Conservation (phyloP, 1,284 basidiomycete genomes). For the Pseudozyma tsukubaensis region DNA sequence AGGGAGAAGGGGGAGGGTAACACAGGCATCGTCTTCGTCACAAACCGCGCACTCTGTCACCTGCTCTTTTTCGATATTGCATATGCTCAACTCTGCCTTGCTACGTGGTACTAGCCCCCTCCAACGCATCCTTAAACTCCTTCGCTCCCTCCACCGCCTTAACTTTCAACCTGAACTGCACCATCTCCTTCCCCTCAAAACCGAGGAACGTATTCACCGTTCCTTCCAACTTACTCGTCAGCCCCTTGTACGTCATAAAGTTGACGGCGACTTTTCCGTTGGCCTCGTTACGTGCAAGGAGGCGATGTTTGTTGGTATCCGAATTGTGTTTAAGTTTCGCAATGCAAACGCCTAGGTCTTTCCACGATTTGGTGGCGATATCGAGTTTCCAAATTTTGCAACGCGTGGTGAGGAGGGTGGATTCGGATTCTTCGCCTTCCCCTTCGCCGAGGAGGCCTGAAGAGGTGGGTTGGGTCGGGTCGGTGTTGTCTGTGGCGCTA, state of each 20-base stretch:
- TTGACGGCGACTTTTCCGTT: slow-evolving; percentile 63
- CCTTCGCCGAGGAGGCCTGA: slow-evolving; percentile 53
- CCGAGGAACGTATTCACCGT: slow-evolving; percentile 56
- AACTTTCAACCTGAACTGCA: slow-evolving; percentile 59
- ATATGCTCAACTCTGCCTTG: not conserved
- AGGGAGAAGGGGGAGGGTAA: not conserved
- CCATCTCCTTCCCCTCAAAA: slow-evolving; percentile 53
- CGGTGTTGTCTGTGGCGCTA: slow-evolving; percentile 7
- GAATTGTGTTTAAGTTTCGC: slow-evolving; percentile 57
- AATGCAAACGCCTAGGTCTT: slow-evolving; percentile 60
- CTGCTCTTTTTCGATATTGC: not conserved
- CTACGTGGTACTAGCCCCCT: slow-evolving; percentile 17
- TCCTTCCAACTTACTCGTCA: slow-evolving; percentile 50
- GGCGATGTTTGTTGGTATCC: slow-evolving; percentile 40
- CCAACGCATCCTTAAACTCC: slow-evolving; percentile 51
- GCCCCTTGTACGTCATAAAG: slow-evolving; percentile 51
- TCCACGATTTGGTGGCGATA: slow-evolving; percentile 45
- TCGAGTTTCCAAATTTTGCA: slow-evolving; percentile 63
- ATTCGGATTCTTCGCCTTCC: slow-evolving; percentile 63
- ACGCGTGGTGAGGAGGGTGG: slow-evolving; percentile 47
- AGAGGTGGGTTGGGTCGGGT: slow-evolving; percentile 22
- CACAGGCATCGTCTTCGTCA: not conserved
- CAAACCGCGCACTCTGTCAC: slow-evolving; percentile 7
- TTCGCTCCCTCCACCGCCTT: slow-evolving; percentile 56
- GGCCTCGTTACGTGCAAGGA: slow-evolving; percentile 62